Evolutionary conservation across 1,284 basidiomycete genomes (phyloP), one percentile per base, ranked within the genome.

Genomic region (Coriolopsis trogii): DNA sequence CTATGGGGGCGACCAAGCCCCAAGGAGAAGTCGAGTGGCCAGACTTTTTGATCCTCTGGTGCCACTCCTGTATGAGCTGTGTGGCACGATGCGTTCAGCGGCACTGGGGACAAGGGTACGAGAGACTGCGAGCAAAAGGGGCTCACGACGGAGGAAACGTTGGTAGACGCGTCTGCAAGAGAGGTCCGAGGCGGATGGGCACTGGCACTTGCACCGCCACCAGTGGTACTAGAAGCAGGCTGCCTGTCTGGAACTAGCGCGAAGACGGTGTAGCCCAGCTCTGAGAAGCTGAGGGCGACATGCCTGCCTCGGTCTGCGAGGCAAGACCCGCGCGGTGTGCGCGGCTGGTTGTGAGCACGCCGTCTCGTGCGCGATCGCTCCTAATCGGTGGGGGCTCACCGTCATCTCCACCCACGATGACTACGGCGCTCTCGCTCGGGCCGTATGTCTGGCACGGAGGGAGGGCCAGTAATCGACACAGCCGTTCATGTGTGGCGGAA

Each of bases 61-160:
- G 69, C 69, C 69, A 72, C 36, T 61, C 64, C 53, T 70, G 67
- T 20, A 70, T 62, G 43, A 72, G 65, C 69, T 70, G 51, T 38
- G n/a, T 16, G 39, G 41, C 10, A 34, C 28, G 24, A 21, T 20
- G 33, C 41, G 9, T 33, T 47, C 39, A 40, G 45, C 46, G 37
- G 33, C n/a, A 38, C 26, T 30, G 38, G 41, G n/a, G 40, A 46
- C 20, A 6, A 52, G 51, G 43, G 51, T 15, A 41, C 26, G 21
- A 29, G 37, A 18, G 15, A 30, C 31, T 26, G 31, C 21, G 28
- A n/a, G n/a, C n/a, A n/a, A n/a, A n/a, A n/a, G n/a, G n/a, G n/a
- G n/a, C n/a, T n/a, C n/a, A n/a, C n/a, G n/a, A n/a, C n/a, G n/a
- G n/a, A n/a, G n/a, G n/a, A n/a, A n/a, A n/a, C n/a, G n/a, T n/a